phyloP scores from a whole-genome alignment of 805 yeast genomes.

The Candida maltosa region DNA sequence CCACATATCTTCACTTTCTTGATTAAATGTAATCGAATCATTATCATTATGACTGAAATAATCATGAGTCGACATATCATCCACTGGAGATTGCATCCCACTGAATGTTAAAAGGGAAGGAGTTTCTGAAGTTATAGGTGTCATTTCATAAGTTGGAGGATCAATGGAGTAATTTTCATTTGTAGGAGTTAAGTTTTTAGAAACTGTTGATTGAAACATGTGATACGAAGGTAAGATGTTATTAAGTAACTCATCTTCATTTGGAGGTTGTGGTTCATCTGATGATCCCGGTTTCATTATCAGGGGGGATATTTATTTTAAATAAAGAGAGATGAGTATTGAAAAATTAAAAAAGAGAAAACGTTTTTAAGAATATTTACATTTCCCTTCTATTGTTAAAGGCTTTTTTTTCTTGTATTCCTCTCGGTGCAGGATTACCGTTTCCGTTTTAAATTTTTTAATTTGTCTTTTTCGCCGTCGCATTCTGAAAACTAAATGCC shows the following conservation, averaged over 20 bases:
- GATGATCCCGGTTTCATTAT: too few relatives aligned
- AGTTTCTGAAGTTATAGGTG: conserved; percentile 16
- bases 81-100: conserved; percentile 14
- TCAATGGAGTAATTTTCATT: conserved; percentile 38
- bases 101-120: conserved; percentile 5
- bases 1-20: conserved; percentile 30
- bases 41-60: conserved; percentile 5
- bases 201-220: conserved; percentile 41
- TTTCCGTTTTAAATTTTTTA: too few relatives aligned
- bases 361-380: too few relatives aligned
- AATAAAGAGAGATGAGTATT: too few relatives aligned
- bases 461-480: too few relatives aligned
- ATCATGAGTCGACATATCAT: conserved; percentile 7
- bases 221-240: conserved; percentile 44
- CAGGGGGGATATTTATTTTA: too few relatives aligned
- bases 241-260: conserved; percentile 20
- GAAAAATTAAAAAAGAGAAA: too few relatives aligned
- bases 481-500: too few relatives aligned
- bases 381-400: too few relatives aligned
- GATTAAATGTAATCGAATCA: conserved; percentile 13
- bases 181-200: conserved; percentile 31
- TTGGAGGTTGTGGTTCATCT: conserved; percentile 8
- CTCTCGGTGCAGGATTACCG: too few relatives aligned
- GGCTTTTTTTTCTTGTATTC: too few relatives aligned
- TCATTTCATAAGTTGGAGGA: conserved; percentile 34